Base-by-base conservation (phyloP, 305 asterid species). In the Rubia peregrina region DNA sequence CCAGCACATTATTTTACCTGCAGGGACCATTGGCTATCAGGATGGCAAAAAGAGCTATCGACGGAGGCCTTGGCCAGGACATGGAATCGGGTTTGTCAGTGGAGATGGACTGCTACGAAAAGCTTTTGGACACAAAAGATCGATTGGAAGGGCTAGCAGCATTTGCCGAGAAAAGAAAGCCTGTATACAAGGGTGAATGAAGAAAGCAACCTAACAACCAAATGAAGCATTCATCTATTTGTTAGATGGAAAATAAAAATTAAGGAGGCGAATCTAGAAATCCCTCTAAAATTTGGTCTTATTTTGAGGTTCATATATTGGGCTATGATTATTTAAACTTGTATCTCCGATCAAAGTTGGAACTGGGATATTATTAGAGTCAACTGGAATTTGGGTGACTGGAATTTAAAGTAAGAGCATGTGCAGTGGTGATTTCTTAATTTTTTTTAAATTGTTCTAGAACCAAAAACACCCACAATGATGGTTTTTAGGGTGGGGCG, bases 1-100 rank as follows among this genome's bases (percentile, higher is more conserved):
- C 40, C n/a, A 14, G 59, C 24, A 26, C 72, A 3, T 22, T 11
- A 41, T 44, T 69, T 46, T 55, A 59, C 9, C 56, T 53, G 73
- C 84, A 92, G 98, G 98, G 98, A n/a, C 97, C 98, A 24, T 36
- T 92, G 76, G 98, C 97, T 9, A 83, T 90, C 77, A 85, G 81
- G 68, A 87, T 89, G 98, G 98, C 97, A 0, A 89, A 92, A 74
- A 86, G 79, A 63, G 97, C 98, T 2, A 92, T 92, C 17, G 88
- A 90, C 62, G 83, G 83, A 46, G 98, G 98, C 38, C 41, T 84
- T 42, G 93, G 85, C 72, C 72, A 78, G 55, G 89, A 87, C 69
- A 75, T 82, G 83, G 62, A 63, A n/a, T 82, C 95, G 0, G 98
- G 80, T 61, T 68, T 93, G 81, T 89, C 73, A 4, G 51, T 87